A percentile compares a stretch with the other conserved stretches of the same genome.
Evolutionary conservation across 1,284 basidiomycete genomes (phyloP).

Genomic region (Omphalotus olearius): DNA sequence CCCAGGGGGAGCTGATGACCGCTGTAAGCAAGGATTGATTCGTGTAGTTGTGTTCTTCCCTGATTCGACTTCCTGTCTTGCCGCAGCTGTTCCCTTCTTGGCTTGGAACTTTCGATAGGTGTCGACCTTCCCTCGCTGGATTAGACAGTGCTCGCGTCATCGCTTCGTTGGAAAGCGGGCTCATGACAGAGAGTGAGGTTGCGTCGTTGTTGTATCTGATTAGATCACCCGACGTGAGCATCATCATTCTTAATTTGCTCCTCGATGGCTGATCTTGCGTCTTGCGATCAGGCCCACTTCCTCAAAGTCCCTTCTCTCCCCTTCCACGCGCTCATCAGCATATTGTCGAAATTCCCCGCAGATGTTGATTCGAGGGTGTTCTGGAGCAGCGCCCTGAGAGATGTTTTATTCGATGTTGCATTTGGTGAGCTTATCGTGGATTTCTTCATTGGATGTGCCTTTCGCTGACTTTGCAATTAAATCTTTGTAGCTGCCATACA

Average conservation of each 20-base stretch:
- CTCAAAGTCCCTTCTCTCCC: constrained; percentile 77
- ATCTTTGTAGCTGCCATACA: constrained; percentile 31
- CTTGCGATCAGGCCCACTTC: constrained; percentile 61
- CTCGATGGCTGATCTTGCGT: constrained; percentile 10
- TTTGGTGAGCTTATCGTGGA: constrained; percentile 23
- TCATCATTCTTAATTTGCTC: constrained; percentile 7
- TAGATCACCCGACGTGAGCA: constrained; percentile 65
- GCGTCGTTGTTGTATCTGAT: constrained; percentile 62
- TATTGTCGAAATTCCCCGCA: constrained; percentile 69
- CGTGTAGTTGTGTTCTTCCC: constrained; percentile 1
- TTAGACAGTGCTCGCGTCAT: constrained; percentile 53
- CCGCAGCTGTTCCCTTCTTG: constrained; percentile 70
- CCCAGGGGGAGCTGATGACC: constrained; percentile 74
- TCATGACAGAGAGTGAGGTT: constrained; percentile 64
- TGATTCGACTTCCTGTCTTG: constrained; percentile 12
- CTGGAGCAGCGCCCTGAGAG: constrained; percentile 56
- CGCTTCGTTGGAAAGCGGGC: constrained; percentile 50
- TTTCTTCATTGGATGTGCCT: constrained; percentile 6
- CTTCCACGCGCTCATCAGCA: constrained; percentile 68
- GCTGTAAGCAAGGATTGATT: constrained; percentile 42
- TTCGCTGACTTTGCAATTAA: constrained; percentile 14
- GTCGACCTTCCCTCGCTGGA: constrained; percentile 59
- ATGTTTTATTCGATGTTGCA: constrained; percentile 51
- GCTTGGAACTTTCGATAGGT: constrained; percentile 70
- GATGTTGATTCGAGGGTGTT: constrained; percentile 70